Base-by-base conservation (phyloP, 768 basidiomycete species). In the Panaeolus cyanescens region DNA sequence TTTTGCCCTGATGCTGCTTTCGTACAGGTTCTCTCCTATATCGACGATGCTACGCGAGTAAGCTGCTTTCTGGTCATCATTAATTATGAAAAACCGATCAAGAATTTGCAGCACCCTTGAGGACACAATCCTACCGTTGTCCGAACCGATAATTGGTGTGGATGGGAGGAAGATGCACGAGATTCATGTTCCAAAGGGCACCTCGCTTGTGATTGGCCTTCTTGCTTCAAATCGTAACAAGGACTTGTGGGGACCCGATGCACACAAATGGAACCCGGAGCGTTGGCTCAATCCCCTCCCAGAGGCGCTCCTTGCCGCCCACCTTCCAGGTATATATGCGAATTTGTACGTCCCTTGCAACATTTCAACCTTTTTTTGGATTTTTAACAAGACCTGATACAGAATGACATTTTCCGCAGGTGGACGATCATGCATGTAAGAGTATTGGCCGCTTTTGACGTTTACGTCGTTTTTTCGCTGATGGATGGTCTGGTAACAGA, bases 111-210 rank as follows among this genome's bases (percentile, higher is more conserved):
- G 69, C 30, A 60, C 66, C 0, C 40, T 56, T 17, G 55, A 64
- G 50, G 70, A 67, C 56, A 63, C 65, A 39, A 57, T 72, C 19
- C 70, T 87, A 7, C 82, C 86, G 0, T 74, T 87, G 19, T 74
- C 78, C 6, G 69, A 69, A 32, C 80, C 83, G 6, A 72, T 83
- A 42, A 71, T 56, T n/a, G 77, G 75, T 2, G 64, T 65, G 10
- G 68, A 73, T 1, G 83, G 82, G 2, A 64, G 72, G 30, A 39
- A 69, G 2, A 64, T 80, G 7, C 60, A 60, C n/a, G 75, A 80
- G 53, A 28, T 83, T 7, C 63, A 68, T 7, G 63, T 84, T 10
- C 77, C 76, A 0, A 73, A 75, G 20, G 81, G 77, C 1, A 76
- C 77, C 0, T 72, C 70, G 6, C 65, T 83, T 6, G 62, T 79